Percentiles rank a stretch among this genome's conserved stretches.
These are phyloP conservation scores for Elasticomyces elasticus DNA, from an alignment of 495 filamentous ascomycete species.

Conservation along the genomic window DNA sequence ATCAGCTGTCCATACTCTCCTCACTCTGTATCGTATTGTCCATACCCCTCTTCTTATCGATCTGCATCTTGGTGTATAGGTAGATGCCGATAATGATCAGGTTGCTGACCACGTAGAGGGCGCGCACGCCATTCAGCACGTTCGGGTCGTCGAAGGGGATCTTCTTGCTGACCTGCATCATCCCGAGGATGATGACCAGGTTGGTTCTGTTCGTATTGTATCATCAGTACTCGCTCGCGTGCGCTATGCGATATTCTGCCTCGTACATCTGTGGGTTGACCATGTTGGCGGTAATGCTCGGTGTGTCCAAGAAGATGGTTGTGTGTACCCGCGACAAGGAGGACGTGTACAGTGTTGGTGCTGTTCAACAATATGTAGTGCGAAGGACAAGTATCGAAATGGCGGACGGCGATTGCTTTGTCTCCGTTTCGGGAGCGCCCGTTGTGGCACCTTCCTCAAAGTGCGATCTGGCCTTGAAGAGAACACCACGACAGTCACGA, in stretches of 20 bases:
- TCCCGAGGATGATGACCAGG: constrained; percentile 42
- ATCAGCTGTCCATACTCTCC: background rate
- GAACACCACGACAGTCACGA: too few relatives aligned
- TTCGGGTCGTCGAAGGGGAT: constrained; percentile 88
- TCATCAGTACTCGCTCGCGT: constrained; percentile 4
- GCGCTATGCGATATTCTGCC: background rate
- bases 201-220: constrained; percentile 21
- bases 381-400: too few relatives aligned
- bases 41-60: constrained; percentile 92
- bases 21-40: background rate
- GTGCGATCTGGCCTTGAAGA: too few relatives aligned
- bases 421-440: too few relatives aligned
- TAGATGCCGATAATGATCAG: constrained; percentile 76
- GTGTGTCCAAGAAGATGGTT: background rate
- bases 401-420: too few relatives aligned
- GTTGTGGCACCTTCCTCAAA: too few relatives aligned
- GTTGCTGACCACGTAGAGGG: constrained; percentile 76
- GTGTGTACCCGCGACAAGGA: too few relatives aligned
- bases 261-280: constrained; percentile 22
- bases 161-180: constrained; percentile 97
- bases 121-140: constrained; percentile 75
- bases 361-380: too few relatives aligned
- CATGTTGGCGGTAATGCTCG: constrained; percentile 7
- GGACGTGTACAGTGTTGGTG: too few relatives aligned
- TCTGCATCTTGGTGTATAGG: constrained; percentile 67